These are phyloP conservation scores for Chytriomyces sp. DNA, from an alignment of 192 early-diverging fungal species.

Conservation along the genomic window DNA sequence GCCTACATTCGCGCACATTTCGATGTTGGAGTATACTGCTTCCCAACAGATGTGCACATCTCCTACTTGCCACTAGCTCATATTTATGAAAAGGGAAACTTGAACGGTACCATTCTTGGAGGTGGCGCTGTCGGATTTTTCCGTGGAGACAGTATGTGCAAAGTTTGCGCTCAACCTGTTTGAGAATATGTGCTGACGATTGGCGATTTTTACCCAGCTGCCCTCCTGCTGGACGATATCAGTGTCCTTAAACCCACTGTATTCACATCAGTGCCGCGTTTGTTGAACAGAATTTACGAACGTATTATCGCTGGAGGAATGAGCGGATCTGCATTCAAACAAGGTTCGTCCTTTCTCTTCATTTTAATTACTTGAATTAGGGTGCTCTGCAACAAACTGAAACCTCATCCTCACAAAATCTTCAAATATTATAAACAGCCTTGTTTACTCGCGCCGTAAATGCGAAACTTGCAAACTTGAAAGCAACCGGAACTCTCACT, in stretches of 20 bases:
- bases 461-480: conserved; percentile 60
- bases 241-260: conserved; percentile 81
- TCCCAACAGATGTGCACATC: conserved; percentile 42
- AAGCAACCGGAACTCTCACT: conserved; percentile 58
- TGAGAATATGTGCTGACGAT: not conserved
- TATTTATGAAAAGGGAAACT: conserved; percentile 58
- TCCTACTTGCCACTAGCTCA: conserved; percentile 87
- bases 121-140: conserved; percentile 75
- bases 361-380: conserved; percentile 65
- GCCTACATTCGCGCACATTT: conserved; percentile 23
- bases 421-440: not conserved
- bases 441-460: conserved; percentile 21
- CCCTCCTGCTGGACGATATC: conserved; percentile 84
- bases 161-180: no score
- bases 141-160: conserved; percentile 61
- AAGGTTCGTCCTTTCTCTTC: conserved; percentile 60
- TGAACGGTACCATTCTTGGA: conserved; percentile 54
- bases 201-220: conserved; percentile 38
- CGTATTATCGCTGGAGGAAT: conserved; percentile 59
- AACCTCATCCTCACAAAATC: not conserved
- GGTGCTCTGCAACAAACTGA: conserved; percentile 15
- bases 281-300: conserved; percentile 89
- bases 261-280: conserved; percentile 84
- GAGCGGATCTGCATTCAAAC: conserved; percentile 28
- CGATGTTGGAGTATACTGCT: conserved; percentile 21